A percentile compares a stretch with the other conserved stretches of the same genome.
phyloP scores from a whole-genome alignment of 441 rosid species.

The Kokia cookei region DNA sequence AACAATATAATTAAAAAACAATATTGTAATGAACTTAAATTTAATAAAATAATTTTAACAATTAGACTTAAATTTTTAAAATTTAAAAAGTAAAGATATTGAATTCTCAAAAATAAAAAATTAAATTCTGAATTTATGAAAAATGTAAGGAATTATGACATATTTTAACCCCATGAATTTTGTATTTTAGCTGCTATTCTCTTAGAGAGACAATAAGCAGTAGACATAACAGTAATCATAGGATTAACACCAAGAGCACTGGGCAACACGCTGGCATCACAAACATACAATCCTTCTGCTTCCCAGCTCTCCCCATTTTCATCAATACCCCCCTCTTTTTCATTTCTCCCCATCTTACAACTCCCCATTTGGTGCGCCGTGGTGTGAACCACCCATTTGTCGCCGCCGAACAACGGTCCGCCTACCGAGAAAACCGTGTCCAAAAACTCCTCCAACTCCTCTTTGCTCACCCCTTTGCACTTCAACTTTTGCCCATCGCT shows the following conservation, averaged over 20 bases:
- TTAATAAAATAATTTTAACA: too few species aligned
- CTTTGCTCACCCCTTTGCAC: slow-evolving; percentile 43
- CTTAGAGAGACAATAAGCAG: slow-evolving; percentile 69
- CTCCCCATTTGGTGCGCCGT: slow-evolving; percentile 99
- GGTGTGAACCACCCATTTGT: slow-evolving; percentile 45
- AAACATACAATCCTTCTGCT: slow-evolving; percentile 76
- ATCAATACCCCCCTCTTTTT: slow-evolving; percentile 72
- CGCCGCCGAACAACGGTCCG: slow-evolving; percentile 38
- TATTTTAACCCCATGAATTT: background rate
- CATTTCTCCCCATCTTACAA: slow-evolving; percentile 66
- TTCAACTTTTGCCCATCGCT: slow-evolving; percentile 72
- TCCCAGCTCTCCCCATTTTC: slow-evolving; percentile 90
- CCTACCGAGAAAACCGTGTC: slow-evolving; percentile 35
- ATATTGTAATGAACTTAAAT: too few species aligned
- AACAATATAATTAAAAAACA: too few species aligned
- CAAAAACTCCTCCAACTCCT: slow-evolving; percentile 54
- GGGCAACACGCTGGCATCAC: slow-evolving; percentile 83
- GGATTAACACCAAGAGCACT: slow-evolving; percentile 90
- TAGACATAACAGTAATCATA: slow-evolving; percentile 82
- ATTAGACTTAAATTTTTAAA: too few species aligned
- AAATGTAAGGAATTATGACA: too few species aligned
- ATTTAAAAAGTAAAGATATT: too few species aligned
- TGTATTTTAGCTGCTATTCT: slow-evolving; percentile 30
- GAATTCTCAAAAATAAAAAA: too few species aligned
- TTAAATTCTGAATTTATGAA: too few species aligned